Base-by-base conservation (phyloP, 2,329 filamentous ascomycete genomes). In the Bipolaris sorokiniana region DNA sequence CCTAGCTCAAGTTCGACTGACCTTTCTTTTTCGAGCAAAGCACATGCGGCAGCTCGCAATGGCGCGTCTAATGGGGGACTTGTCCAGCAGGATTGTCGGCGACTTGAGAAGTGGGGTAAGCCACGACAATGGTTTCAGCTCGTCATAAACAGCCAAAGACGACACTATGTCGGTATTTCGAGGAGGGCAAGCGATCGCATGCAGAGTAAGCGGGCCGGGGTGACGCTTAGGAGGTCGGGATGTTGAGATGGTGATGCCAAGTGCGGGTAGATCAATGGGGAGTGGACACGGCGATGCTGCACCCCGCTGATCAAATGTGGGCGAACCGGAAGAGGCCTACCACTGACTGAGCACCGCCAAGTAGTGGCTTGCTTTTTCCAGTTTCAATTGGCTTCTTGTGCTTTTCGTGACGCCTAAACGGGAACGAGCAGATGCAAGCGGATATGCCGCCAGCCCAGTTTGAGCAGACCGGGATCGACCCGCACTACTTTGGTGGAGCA, bases 241-340 rank as follows among this genome's bases (percentile, higher is more conserved):
- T 23, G 31, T 18, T 34, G 50, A 38, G 33, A 48, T 26, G 33
- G 40, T 54, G 44, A 20, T 53, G 50, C 54, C 48, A 54, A 26
- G 37, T 15, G 54, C 49, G 54, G 54, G 54, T 45, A 57, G 49
- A 57, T 57, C 54, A 48, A n/a, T 22, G 31, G 51, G 47, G 37
- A 34, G 37, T 36, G 28, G 18, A n/a, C 41, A 48, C 53, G 28
- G 45, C 37, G 54, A 53, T 57, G 49, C 54, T 53, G 54, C 49
- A 53, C 22, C 15, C 18, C 20, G 54, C 20, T 47, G 48, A 56
- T 53, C 54, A 56, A 48, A 53, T 53, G 22, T 42, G 54, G 54
- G 42, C 15, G 9, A 23, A 42, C 13, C 7, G 7, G 40, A 13
- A 13, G 20, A 7, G 23, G 3, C 16, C 40, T 15, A 11, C 40